Conservation (phyloP, 768 basidiomycete genomes). For the Amanita exitialis region DNA sequence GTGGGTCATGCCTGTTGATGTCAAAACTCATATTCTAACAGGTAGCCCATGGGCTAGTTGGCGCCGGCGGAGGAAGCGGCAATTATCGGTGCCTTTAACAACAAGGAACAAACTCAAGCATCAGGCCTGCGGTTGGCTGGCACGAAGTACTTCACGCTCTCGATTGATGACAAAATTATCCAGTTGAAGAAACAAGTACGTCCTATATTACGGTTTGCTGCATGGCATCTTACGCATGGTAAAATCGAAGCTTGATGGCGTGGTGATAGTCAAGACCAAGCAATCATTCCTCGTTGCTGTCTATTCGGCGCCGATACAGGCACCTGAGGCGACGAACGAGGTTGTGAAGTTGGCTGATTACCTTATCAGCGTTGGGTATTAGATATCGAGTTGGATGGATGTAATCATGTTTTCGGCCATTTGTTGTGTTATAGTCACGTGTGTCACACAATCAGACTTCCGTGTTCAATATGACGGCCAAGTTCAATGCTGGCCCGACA, state of each 20-base stretch:
- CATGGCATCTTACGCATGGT: neutral
- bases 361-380: slow-evolving; percentile 51
- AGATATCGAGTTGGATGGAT: too few species aligned
- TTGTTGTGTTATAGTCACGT: too few species aligned
- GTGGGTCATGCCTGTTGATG: slow-evolving; percentile 25
- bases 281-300: slow-evolving; percentile 79
- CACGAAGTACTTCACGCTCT: slow-evolving; percentile 67
- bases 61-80: slow-evolving; percentile 53
- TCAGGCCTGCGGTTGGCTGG: slow-evolving; percentile 56
- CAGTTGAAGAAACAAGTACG: slow-evolving; percentile 75
- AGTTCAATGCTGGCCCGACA: neutral
- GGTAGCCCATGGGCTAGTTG: slow-evolving; percentile 41
- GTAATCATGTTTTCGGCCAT: neutral
- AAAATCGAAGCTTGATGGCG: slow-evolving; percentile 58
- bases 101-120: slow-evolving; percentile 31
- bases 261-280: slow-evolving; percentile 66
- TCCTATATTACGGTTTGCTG: neutral
- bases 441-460: neutral
- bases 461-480: neutral
- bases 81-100: slow-evolving; percentile 35
- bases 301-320: slow-evolving; percentile 58
- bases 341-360: slow-evolving; percentile 74
- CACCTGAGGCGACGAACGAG: slow-evolving; percentile 51
- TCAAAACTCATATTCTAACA: neutral
- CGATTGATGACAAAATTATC: slow-evolving; percentile 38